Evolutionary conservation across 148 eudicot genomes (phyloP).

Genomic region (Vaccinium myrtillus): DNA sequence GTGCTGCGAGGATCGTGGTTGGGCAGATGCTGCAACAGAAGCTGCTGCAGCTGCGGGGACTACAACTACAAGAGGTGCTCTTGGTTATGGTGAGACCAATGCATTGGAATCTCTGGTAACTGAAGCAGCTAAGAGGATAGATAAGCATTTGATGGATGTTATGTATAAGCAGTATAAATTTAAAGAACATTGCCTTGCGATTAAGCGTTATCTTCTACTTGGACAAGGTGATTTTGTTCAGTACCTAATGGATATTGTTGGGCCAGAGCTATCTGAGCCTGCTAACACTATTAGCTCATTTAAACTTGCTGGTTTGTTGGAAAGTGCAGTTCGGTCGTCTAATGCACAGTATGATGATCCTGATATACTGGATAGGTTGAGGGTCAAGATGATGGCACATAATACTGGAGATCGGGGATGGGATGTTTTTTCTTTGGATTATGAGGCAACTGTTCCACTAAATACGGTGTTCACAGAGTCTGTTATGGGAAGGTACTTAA

Average conservation of each 20-base stretch:
- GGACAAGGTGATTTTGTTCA: constrained; percentile 99
- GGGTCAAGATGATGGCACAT: constrained; percentile 98
- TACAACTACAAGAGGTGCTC: constrained; percentile 81
- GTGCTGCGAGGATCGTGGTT: constrained; percentile 91
- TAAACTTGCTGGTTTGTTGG: constrained; percentile 85
- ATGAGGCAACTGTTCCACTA: constrained; percentile 83
- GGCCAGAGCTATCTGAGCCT: constrained; percentile 93
- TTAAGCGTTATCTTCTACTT: constrained; percentile 85
- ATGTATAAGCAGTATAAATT: constrained; percentile 72
- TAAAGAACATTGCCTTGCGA: constrained; percentile 95
- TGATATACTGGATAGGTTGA: constrained; percentile 77
- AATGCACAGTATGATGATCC: constrained; percentile 94
- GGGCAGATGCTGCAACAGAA: constrained; percentile 97
- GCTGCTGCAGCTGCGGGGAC: constrained; percentile 97
- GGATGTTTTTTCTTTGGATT: constrained; percentile 97
- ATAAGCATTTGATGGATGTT: constrained; percentile 83
- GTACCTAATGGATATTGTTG: constrained; percentile 95
- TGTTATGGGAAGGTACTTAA: constrained; percentile 82
- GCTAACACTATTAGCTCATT: constrained; percentile 93
- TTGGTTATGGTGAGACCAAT: constrained; percentile 96
- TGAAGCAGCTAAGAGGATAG: constrained; percentile 96
- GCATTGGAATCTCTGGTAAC: constrained; percentile 85
- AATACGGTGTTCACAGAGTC: constrained; percentile 91
- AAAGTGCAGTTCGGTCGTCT: constrained; percentile 87
- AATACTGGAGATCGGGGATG: constrained; percentile 93